phyloP scores from a whole-genome alignment of 1,284 basidiomycete genomes.

The Pascua sp. region DNA sequence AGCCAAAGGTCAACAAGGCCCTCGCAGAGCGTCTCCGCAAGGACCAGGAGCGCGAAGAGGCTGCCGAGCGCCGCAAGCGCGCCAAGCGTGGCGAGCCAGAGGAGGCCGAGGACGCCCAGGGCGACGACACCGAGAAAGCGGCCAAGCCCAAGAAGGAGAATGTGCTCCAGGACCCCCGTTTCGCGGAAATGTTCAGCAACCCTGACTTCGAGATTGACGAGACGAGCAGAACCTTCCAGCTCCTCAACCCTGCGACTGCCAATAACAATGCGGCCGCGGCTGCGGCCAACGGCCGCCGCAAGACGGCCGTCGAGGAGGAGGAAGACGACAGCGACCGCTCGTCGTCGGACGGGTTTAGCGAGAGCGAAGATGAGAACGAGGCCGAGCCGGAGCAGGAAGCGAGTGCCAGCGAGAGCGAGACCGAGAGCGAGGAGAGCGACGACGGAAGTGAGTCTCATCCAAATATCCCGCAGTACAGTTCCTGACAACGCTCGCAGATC shows the following conservation, averaged over 20 bases:
- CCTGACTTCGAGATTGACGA: conserved; percentile 94
- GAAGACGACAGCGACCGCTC: conserved; percentile 78
- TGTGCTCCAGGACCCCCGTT: conserved; percentile 81
- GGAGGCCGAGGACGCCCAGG: conserved; percentile 31
- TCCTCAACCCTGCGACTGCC: conserved; percentile 83
- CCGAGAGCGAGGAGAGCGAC: conserved; percentile 51
- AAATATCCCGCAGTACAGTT: not conserved
- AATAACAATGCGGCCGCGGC: conserved; percentile 33
- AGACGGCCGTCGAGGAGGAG: conserved; percentile 83
- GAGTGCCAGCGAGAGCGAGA: conserved; percentile 5
- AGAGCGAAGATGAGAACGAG: conserved; percentile 38
- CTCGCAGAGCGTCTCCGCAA: conserved; percentile 80
- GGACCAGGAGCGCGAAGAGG: conserved; percentile 67
- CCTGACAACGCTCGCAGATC: conserved; percentile 3
- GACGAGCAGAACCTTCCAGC: conserved; percentile 74
- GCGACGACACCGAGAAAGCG: conserved; percentile 32
- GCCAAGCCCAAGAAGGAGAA: conserved; percentile 48
- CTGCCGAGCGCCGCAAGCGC: conserved; percentile 61
- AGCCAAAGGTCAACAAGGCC: conserved; percentile 79
- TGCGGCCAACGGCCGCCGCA: conserved; percentile 48
- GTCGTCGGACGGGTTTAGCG: conserved; percentile 67
- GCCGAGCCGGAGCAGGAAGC: conserved; percentile 28
- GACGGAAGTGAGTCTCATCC: conserved; percentile 34
- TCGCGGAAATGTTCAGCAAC: conserved; percentile 86
- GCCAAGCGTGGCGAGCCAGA: conserved; percentile 48